These are phyloP conservation scores for Torulaspora pretoriensis DNA, from an alignment of 1,139 yeast genomes.

Conservation along the genomic window DNA sequence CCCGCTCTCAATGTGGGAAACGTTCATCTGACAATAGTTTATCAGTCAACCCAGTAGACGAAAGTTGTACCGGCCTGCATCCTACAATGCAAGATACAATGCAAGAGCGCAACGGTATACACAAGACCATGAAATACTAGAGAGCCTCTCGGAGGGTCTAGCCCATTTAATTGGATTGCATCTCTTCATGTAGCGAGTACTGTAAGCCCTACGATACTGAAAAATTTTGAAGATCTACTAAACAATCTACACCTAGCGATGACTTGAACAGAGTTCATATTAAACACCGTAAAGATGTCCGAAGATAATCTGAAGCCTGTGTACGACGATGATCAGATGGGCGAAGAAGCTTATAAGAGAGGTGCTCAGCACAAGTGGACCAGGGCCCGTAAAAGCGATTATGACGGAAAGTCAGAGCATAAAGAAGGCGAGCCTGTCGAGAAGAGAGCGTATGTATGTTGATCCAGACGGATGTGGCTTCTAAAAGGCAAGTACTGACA, in stretches of 20 bases:
- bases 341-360: slow-evolving; percentile 41
- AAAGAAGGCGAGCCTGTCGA: slow-evolving; percentile 30
- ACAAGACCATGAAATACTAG: too few relatives aligned
- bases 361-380: slow-evolving; percentile 47
- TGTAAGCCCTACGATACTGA: neutral
- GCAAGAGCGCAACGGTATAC: too few relatives aligned
- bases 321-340: slow-evolving; percentile 34
- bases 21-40: too few relatives aligned
- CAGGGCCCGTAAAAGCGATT: slow-evolving; percentile 45
- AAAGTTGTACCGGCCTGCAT: too few relatives aligned
- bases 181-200: too few relatives aligned
- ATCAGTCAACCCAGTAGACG: too few relatives aligned
- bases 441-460: slow-evolving; percentile 52
- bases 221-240: slow-evolving; percentile 1
- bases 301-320: slow-evolving; percentile 22
- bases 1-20: too few relatives aligned
- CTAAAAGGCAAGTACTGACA: neutral
- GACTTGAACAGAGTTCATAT: neutral
- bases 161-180: too few relatives aligned
- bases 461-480: slow-evolving; percentile 4
- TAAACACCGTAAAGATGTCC: slow-evolving; percentile 13
- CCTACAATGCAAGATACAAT: too few relatives aligned
- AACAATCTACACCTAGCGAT: neutral
- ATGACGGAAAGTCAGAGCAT: slow-evolving; percentile 33
- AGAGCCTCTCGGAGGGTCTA: too few relatives aligned